Percentiles rank a stretch among this genome's conserved stretches.
phyloP scores from a whole-genome alignment of 768 basidiomycete species.

The Suillus alpinus region DNA sequence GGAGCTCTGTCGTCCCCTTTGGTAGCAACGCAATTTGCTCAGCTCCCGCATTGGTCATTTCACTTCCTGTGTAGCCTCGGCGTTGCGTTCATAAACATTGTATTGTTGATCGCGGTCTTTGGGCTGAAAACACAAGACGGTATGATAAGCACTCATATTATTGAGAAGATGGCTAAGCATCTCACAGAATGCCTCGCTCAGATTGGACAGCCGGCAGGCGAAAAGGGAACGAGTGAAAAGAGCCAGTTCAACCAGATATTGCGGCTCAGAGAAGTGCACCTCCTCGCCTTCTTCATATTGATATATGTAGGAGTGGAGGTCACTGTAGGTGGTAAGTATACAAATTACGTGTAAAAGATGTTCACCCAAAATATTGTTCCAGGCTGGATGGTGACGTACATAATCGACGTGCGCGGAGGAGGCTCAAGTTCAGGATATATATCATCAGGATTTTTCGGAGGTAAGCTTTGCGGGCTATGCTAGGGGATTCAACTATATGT shows the following conservation, averaged over 20 bases:
- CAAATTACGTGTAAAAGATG: not conserved
- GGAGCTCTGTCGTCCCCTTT: slow-evolving; percentile 52
- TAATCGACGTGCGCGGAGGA: slow-evolving; percentile 41
- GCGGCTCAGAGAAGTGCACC: slow-evolving; percentile 38
- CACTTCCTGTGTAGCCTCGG: slow-evolving; percentile 56
- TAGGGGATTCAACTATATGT: not conserved
- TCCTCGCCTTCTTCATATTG: slow-evolving; percentile 43
- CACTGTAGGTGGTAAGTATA: slow-evolving; percentile 41
- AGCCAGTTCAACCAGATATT: slow-evolving; percentile 49
- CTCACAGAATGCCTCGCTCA: slow-evolving; percentile 34
- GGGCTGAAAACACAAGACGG: slow-evolving; percentile 67
- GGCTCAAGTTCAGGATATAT: slow-evolving; percentile 47
- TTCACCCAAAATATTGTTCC: not conserved
- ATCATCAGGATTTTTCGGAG: slow-evolving; percentile 37
- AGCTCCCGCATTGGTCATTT: slow-evolving; percentile 34
- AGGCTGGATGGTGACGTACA: slow-evolving; percentile 71
- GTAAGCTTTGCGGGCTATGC: slow-evolving; percentile 7
- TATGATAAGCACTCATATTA: slow-evolving; percentile 19
- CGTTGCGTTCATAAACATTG: slow-evolving; percentile 55
- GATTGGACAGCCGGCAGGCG: slow-evolving; percentile 30
- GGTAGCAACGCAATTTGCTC: slow-evolving; percentile 52
- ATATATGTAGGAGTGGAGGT: slow-evolving; percentile 54
- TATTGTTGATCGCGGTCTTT: slow-evolving; percentile 55
- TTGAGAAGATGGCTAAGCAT: not conserved
- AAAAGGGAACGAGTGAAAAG: slow-evolving; percentile 23